phyloP scores from a whole-genome alignment of 495 filamentous ascomycete genomes.

The Daldinia childiae region DNA sequence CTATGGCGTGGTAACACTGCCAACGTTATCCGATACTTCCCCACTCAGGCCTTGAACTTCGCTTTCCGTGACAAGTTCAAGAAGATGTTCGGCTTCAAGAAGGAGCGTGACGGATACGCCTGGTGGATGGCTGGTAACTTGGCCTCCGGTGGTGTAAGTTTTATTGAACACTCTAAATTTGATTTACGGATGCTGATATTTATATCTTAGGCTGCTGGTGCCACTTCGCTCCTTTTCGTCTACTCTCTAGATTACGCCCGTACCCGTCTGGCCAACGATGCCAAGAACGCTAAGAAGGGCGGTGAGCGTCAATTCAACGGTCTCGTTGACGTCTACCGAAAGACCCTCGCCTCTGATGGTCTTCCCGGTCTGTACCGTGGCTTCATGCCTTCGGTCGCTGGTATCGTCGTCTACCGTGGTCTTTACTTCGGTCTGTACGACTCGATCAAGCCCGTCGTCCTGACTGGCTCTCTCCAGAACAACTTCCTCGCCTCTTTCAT shows the following conservation, averaged over 20 bases:
- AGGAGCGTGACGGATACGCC: conserved; percentile 95
- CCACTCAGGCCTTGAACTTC: conserved; percentile 99
- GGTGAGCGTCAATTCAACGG: conserved; percentile 99
- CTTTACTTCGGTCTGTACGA: conserved; percentile 99
- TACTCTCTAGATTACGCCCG: conserved; percentile 99
- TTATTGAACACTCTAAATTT: neutral
- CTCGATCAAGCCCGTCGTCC: conserved; percentile 98
- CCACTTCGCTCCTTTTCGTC: conserved; percentile 99
- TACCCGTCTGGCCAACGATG: conserved; percentile 99
- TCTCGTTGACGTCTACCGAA: conserved; percentile 98
- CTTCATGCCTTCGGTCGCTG: conserved; percentile 98
- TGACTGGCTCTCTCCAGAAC: conserved; percentile 89
- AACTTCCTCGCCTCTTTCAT: conserved; percentile 99
- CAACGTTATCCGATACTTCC: conserved; percentile 99
- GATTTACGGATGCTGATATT: neutral
- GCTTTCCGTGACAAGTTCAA: conserved; percentile 99
- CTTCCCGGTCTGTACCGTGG: conserved; percentile 99
- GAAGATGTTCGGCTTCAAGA: conserved; percentile 99
- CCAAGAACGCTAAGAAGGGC: conserved; percentile 94
- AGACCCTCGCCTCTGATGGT: conserved; percentile 98
- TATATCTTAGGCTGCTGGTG: conserved; percentile 82
- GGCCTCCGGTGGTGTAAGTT: conserved; percentile 98
- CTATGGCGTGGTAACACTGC: conserved; percentile 99
- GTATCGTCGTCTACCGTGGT: conserved; percentile 99
- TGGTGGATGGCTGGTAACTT: conserved; percentile 99